Base-by-base conservation (phyloP, 441 rosid species). In the Dalechampia spathulata region DNA sequence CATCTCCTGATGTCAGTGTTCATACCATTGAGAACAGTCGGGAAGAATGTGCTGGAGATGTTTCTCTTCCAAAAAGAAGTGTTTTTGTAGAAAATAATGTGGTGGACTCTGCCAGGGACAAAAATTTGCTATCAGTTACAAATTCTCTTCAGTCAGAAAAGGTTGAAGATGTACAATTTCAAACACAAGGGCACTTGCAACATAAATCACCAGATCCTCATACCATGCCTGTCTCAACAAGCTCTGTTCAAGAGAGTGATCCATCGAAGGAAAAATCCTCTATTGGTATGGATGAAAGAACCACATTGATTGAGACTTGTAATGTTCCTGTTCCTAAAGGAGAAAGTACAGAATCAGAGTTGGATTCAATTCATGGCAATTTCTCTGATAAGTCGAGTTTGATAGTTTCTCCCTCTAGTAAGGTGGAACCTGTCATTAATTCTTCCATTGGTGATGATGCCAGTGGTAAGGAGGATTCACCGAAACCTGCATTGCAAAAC, bases 361-460 rank as follows among this genome's bases (percentile, higher is more conserved):
- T 77, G 27, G 81, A 75, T 66, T 30, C 66, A 52, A 70, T 38
- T 57, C 55, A 8, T 39, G 69, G 51, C 64, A 46, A 50, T 71
- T 54, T 62, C 46, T 60, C 37, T 22, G 75, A 63, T 26, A 60
- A 69, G 26, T 37, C 57, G 21, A 64, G 65, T 65, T 54, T 52
- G 50, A 52, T 67, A 27, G 79, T 61, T 60, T 70, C 79, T 49
- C 60, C 78, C 47, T 72, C 82, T 44, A 26, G 57, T 69, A 66
- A 60, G 40, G 61, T 72, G 48, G 86, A 82, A 60, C 64, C 57
- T 67, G 78, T 63, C 60, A 74, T 26, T 55, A 66, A 60, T 68
- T 67, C 75, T 58, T 67, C 78, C 17, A 74, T 67, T 67, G 60
- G 68, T 65, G 73, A 68, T 49, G 65, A 63, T 20, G 74, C 55